Evolutionary conservation across 257 asterid species (phyloP).

Genomic region (Dorcoceras hygrometricum): DNA sequence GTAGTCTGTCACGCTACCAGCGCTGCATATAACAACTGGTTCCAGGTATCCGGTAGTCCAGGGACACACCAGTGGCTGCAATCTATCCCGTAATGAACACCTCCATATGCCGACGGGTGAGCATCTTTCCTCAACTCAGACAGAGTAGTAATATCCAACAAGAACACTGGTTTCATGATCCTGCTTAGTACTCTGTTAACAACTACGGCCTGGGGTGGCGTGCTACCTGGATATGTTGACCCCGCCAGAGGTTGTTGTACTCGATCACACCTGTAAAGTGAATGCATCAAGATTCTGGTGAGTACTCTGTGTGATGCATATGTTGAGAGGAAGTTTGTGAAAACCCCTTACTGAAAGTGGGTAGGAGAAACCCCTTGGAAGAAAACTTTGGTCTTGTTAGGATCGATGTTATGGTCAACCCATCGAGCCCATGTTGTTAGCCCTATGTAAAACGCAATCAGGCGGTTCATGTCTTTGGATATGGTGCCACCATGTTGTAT

Average conservation of each 20-base stretch:
- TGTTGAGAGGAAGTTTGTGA: not conserved
- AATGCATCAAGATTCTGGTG: not conserved
- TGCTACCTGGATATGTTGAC: conserved; percentile 55
- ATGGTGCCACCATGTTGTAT: conserved; percentile 50
- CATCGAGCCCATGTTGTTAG: conserved; percentile 67
- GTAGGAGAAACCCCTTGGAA: conserved; percentile 73
- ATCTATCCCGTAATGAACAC: conserved; percentile 47
- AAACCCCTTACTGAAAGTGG: conserved; percentile 50
- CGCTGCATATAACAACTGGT: conserved; percentile 67
- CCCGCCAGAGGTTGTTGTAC: conserved; percentile 55
- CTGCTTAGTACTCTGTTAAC: conserved; percentile 47
- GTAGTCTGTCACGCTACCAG: conserved; percentile 36
- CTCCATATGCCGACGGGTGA: conserved; percentile 67
- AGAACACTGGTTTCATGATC: conserved; percentile 42
- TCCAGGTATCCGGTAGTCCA: conserved; percentile 86
- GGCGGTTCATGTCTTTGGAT: conserved; percentile 58
- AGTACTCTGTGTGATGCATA: not conserved
- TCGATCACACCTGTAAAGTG: conserved; percentile 51
- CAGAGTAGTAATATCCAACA: conserved; percentile 61
- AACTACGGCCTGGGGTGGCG: conserved; percentile 48
- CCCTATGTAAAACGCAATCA: conserved; percentile 58
- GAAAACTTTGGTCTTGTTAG: conserved; percentile 56
- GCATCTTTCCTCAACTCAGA: conserved; percentile 79
- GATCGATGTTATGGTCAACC: conserved; percentile 56
- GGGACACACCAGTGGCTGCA: conserved; percentile 94